Base-by-base conservation (phyloP, 1,139 yeast genomes). In the Magnusiomyces fungicola region DNA sequence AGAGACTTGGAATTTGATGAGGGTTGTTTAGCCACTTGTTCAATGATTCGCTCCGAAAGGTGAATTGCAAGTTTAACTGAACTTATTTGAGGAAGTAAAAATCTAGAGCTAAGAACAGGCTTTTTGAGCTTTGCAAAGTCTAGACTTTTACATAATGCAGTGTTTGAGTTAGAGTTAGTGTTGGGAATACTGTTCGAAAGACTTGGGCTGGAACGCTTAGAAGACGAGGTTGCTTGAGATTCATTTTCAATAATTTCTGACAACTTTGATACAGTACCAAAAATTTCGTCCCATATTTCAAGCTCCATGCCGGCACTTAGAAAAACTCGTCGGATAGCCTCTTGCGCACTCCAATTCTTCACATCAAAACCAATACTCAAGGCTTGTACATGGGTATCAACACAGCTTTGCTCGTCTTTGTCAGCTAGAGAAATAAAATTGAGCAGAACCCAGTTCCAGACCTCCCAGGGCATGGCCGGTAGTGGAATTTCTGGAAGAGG, bases 41-140 rank as follows among this genome's bases (percentile, higher is more conserved):
- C 19, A 3, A 41, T 19, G 10, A 41, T 19, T 4, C 32, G 19
- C 12, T 10, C 19, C 16, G 44, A 29, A 2, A 41, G 14, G 9
- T 19, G 44, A 4, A 30, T 16, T 14, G 44, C 44, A 14, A 41
- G 12, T 29, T 41, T 41, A 25, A 41, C 36, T 3, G 44, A 19
- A 12, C 18, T 10, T 3, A n/a, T 21, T 27, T 41, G 44, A 3
- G 44, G 44, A 16, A 41, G 25, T 3, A 10, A n/a, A 25, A 29
- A 41, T 29, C 36, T 23, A 4, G 37, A 37, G 3, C 44, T 27
- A 3, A 41, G 16, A 19, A 41, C 44, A 2, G 27, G 27, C 10
- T 41, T 41, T 6, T 19, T 4, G 6, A 41, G 27, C 7, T 14
- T 3, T 25, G 24, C 24, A 10, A n/a, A 40, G 10, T 40, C n/a